Evolutionary conservation across 352 stramenopile genomes (phyloP).

Genomic region (Globisporangium emineosum): DNA sequence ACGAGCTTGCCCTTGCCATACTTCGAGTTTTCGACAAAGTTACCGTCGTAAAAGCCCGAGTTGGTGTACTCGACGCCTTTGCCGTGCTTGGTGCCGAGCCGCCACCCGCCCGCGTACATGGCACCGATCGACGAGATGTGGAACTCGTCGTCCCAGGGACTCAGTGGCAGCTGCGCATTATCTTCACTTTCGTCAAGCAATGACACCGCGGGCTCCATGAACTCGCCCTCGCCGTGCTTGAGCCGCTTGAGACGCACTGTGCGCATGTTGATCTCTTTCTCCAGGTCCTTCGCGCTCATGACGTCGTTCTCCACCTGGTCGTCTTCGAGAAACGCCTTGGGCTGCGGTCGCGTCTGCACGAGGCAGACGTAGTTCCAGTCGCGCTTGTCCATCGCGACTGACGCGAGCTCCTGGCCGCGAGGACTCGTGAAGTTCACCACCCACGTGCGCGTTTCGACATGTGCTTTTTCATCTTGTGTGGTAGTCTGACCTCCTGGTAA

Average conservation of each 20-base stretch:
- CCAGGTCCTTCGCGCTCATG: slow-evolving; percentile 43
- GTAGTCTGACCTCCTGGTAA: not conserved
- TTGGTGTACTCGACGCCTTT: slow-evolving; percentile 61
- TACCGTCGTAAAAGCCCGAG: slow-evolving; percentile 55
- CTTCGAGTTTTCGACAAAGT: slow-evolving; percentile 43
- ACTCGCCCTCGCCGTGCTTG: slow-evolving; percentile 49
- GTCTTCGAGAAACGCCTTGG: slow-evolving; percentile 54
- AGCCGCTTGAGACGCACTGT: slow-evolving; percentile 49
- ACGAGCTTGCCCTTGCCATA: slow-evolving; percentile 49
- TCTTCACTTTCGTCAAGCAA: not conserved
- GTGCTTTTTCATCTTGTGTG: not conserved
- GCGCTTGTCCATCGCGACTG: slow-evolving; percentile 48
- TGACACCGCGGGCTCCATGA: slow-evolving; percentile 23
- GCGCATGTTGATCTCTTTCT: slow-evolving; percentile 66
- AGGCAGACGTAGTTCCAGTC: slow-evolving; percentile 71
- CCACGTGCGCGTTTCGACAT: slow-evolving; percentile 55
- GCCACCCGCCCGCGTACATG: slow-evolving; percentile 54
- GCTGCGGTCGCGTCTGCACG: slow-evolving; percentile 48
- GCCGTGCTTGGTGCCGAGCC: slow-evolving; percentile 49
- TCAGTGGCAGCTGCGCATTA: slow-evolving; percentile 6
- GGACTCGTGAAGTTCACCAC: slow-evolving; percentile 45
- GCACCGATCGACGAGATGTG: slow-evolving; percentile 63
- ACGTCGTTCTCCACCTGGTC: slow-evolving; percentile 45
- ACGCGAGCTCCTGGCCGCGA: slow-evolving; percentile 40
- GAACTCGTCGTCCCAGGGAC: slow-evolving; percentile 54